These are phyloP conservation scores for Alternaria sp. DNA, from an alignment of 2,329 filamentous ascomycete genomes.

Conservation along the genomic window DNA sequence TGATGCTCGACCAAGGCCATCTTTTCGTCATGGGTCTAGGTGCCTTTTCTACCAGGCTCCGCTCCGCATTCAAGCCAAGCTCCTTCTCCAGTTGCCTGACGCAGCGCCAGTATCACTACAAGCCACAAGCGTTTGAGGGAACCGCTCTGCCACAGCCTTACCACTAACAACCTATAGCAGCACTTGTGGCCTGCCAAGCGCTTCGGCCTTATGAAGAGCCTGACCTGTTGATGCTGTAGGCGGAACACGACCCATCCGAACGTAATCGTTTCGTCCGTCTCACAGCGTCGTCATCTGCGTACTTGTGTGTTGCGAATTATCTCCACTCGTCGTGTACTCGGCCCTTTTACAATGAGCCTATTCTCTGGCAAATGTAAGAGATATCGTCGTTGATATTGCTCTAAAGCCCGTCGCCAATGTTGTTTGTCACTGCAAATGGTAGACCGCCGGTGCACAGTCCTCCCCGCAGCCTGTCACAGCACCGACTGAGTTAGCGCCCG, in stretches of 20 bases:
- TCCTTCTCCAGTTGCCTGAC: constrained; percentile 34
- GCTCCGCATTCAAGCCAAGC: constrained; percentile 24
- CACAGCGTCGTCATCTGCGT: constrained; percentile 39
- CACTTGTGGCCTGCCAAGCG: constrained; percentile 34
- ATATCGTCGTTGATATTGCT: neutral
- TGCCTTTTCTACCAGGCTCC: constrained; percentile 22
- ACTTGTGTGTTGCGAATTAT: constrained; percentile 31
- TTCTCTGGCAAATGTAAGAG: neutral
- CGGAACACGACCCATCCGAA: constrained; percentile 46
- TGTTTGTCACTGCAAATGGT: constrained; percentile 9
- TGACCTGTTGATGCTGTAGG: constrained; percentile 43
- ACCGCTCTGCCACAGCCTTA: constrained; percentile 37
- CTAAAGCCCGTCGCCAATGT: neutral
- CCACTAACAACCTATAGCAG: constrained; percentile 35
- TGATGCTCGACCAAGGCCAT: neutral
- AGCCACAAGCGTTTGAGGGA: constrained; percentile 43
- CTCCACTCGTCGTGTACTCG: constrained; percentile 7
- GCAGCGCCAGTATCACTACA: constrained; percentile 42
- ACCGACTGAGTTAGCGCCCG: constrained; percentile 48
- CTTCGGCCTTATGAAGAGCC: constrained; percentile 32
- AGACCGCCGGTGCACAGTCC: constrained; percentile 40
- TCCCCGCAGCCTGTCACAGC: constrained; percentile 38
- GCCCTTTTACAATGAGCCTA: neutral
- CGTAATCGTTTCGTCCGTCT: constrained; percentile 47
- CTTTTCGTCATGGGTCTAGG: constrained; percentile 17